Base-by-base conservation (phyloP, 106 monocot species). In the Cymbidium sinense region DNA sequence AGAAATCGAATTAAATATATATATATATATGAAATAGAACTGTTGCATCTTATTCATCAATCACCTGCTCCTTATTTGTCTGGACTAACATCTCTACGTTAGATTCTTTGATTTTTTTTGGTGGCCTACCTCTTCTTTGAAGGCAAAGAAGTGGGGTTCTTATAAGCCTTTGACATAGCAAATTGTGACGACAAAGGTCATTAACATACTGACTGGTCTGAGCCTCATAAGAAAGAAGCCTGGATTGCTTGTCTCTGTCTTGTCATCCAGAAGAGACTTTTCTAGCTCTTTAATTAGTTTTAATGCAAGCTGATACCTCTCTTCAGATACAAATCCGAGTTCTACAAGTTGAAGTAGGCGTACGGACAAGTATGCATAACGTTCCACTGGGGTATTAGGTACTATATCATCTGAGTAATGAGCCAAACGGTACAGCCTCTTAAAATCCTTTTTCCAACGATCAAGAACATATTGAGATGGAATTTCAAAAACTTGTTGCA, bases 401-500 rank as follows among this genome's bases (percentile, higher is more conserved):
- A 58, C 9, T 35, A 77, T 18, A 77, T 84, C 80, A 21, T 80
- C 80, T 34, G 75, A 71, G 51, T 75, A 28, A 39, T 41, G 70
- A 61, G 65, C 76, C 50, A 71, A 77, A 43, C 47, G 52, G 64
- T 80, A 76, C 76, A 76, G 54, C 7, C 79, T 79, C 74, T 86
- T 89, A 21, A 76, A 58, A 39, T 85, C 86, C 61, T 85, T 86
- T 67, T 78, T 86, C 89, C 89, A 89, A 1, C 84, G 84, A 36
- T 78, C 51, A 5, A 86, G 43, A 82, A 89, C 65, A 36, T 84
- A 89, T 9, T 70, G 76, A 27, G 78, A 34, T 73, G 89, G 86
- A 77, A 86, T 58, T 47, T 81, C 78, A n/a, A 70, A 79, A 10
- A 89, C 81, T 71, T 89, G 78, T 51, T 81, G 75, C 73, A 81